phyloP scores from a whole-genome alignment of 2,329 filamentous ascomycete genomes.

The Beauveria pseudobassiana region DNA sequence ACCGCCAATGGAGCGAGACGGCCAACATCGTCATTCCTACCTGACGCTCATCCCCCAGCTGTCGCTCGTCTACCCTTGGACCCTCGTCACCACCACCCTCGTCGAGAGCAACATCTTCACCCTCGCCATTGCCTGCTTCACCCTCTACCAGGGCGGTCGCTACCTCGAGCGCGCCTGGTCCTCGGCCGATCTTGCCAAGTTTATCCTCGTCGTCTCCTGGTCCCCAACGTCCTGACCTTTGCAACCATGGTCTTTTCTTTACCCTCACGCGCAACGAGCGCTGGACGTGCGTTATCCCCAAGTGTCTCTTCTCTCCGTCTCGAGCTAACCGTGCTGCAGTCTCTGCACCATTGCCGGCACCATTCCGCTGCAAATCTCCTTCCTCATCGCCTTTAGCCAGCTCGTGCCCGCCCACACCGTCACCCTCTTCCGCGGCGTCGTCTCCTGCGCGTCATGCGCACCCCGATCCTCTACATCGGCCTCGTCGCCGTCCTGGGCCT shows the following conservation, averaged over 20 bases:
- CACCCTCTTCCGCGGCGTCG: constrained; percentile 77
- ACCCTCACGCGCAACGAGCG: constrained; percentile 57
- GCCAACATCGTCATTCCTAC: constrained; percentile 68
- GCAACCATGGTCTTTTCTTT: constrained; percentile 65
- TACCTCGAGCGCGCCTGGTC: constrained; percentile 97
- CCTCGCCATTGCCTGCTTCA: constrained; percentile 65
- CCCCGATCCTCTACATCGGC: constrained; percentile 67
- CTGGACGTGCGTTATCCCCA: constrained; percentile 53
- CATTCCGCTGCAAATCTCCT: constrained; percentile 81
- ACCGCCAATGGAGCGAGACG: constrained; percentile 58
- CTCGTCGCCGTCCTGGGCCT: constrained; percentile 58
- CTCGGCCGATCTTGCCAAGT: constrained; percentile 84
- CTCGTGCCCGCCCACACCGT: constrained; percentile 96
- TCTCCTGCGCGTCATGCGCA: constrained; percentile 80
- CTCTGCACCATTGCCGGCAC: constrained; percentile 80
- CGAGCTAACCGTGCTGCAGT: constrained; percentile 33
- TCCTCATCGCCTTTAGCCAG: constrained; percentile 96
- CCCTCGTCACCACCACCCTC: constrained; percentile 74
- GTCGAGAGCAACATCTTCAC: constrained; percentile 93
- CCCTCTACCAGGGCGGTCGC: constrained; percentile 83
- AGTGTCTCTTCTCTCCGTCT: background rate
- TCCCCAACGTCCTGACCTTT: constrained; percentile 75
- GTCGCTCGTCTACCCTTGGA: constrained; percentile 89
- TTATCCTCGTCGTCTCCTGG: constrained; percentile 69
- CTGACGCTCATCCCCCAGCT: constrained; percentile 77